Percentiles rank a stretch among this genome's conserved stretches.
phyloP scores from a whole-genome alignment of 768 basidiomycete species.

The Ephemerocybe angulata region DNA sequence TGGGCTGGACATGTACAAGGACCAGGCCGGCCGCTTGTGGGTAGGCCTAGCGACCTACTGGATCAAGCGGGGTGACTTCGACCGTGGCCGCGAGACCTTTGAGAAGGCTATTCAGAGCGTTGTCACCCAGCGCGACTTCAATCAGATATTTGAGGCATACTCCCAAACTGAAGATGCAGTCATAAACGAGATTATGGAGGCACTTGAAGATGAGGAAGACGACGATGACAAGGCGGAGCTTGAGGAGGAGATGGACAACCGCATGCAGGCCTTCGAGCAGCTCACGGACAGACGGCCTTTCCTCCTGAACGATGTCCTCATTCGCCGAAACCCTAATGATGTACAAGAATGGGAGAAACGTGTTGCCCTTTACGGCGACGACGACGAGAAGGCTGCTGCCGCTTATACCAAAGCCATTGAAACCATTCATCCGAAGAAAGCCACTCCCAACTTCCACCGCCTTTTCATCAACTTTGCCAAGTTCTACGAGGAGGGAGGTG shows the following conservation, averaged over 20 bases:
- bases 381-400: slow-evolving; percentile 92
- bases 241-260: slow-evolving; percentile 78
- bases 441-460: slow-evolving; percentile 85
- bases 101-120: slow-evolving; percentile 82
- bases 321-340: slow-evolving; percentile 93
- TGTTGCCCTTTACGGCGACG: slow-evolving; percentile 86
- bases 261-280: slow-evolving; percentile 91
- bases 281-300: slow-evolving; percentile 95
- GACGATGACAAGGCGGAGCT: slow-evolving; percentile 74
- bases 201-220: slow-evolving; percentile 81
- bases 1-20: slow-evolving; percentile 86
- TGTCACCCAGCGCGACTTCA: slow-evolving; percentile 93
- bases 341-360: slow-evolving; percentile 99
- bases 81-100: slow-evolving; percentile 82
- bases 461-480: slow-evolving; percentile 94
- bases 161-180: slow-evolving; percentile 90
- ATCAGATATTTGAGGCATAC: slow-evolving; percentile 96
- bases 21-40: slow-evolving; percentile 96
- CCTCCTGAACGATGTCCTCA: slow-evolving; percentile 90
- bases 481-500: slow-evolving; percentile 96
- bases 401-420: slow-evolving; percentile 90
- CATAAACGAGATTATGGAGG: slow-evolving; percentile 86
- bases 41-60: slow-evolving; percentile 95
- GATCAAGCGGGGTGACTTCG: slow-evolving; percentile 97
- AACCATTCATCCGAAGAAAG: slow-evolving; percentile 83